A percentile compares a stretch with the other conserved stretches of the same genome.
Conservation (phyloP, 768 basidiomycete species). For the Gelatoporia subvermispora region DNA sequence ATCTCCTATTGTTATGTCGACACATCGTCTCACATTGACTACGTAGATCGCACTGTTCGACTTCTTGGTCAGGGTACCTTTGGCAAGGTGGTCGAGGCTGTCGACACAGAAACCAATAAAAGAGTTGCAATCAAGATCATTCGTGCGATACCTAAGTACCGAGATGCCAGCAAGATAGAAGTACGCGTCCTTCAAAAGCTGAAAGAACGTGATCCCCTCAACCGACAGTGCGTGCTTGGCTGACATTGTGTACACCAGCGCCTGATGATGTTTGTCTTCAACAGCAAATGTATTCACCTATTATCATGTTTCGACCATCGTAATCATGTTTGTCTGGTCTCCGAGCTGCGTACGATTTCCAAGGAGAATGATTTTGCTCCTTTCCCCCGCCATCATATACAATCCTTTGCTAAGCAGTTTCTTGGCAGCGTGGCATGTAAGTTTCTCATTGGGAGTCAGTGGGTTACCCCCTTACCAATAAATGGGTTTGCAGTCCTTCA, state of each 20-base stretch:
- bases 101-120: constrained; percentile 69
- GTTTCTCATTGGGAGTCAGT: too few relatives aligned
- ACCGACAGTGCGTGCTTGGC: constrained; percentile 67
- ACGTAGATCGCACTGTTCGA: constrained; percentile 85
- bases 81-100: constrained; percentile 95
- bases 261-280: constrained; percentile 20
- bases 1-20: not conserved
- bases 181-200: constrained; percentile 91
- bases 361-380: constrained; percentile 97
- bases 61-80: constrained; percentile 97
- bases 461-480: too few relatives aligned
- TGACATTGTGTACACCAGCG: constrained; percentile 6
- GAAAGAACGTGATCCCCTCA: constrained; percentile 81
- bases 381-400: constrained; percentile 94
- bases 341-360: constrained; percentile 96
- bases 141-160: constrained; percentile 95
- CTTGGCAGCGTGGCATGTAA: constrained; percentile 90
- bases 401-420: constrained; percentile 89
- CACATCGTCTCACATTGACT: constrained; percentile 14
- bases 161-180: constrained; percentile 98
- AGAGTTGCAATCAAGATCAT: constrained; percentile 98
- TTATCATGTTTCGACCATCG: constrained; percentile 93
- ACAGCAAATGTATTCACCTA: constrained; percentile 96
- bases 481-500: too few relatives aligned
- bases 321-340: constrained; percentile 97